phyloP scores from a whole-genome alignment of 2,329 filamentous ascomycete species.

The Exserohilum turcica region DNA sequence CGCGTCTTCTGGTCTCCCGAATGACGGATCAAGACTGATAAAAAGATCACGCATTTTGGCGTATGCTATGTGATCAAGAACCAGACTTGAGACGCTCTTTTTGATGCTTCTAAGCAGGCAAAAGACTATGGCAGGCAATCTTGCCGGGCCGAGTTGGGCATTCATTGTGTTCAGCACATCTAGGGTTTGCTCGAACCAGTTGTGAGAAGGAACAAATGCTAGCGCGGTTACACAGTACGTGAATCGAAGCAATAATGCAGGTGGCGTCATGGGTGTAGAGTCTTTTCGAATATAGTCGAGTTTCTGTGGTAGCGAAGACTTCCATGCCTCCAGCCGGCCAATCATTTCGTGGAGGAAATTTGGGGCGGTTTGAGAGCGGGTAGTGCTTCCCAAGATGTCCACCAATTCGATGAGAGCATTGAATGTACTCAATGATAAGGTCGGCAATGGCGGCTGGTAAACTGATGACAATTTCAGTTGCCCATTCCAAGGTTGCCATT shows the following conservation, averaged over 20 bases:
- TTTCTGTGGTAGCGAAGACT: constrained; percentile 29
- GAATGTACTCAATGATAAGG: constrained; percentile 58
- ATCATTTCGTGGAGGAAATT: constrained; percentile 44
- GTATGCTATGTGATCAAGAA: constrained; percentile 19
- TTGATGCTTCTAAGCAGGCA: constrained; percentile 29
- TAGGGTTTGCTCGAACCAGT: constrained; percentile 24
- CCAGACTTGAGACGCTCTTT: constrained; percentile 14
- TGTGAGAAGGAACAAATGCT: constrained; percentile 26
- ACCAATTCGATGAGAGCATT: constrained; percentile 54
- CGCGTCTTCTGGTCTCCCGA: not conserved
- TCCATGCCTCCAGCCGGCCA: constrained; percentile 48
- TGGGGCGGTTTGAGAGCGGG: constrained; percentile 20
- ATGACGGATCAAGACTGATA: constrained; percentile 18
- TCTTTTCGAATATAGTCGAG: constrained; percentile 32
- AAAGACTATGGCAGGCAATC: constrained; percentile 32
- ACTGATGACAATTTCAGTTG: constrained; percentile 45
- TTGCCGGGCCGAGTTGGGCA: constrained; percentile 27
- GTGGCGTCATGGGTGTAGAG: constrained; percentile 30
- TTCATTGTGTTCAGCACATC: constrained; percentile 29
- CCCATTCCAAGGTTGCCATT: constrained; percentile 74
- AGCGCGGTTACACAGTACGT: constrained; percentile 31
- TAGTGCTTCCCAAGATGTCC: constrained; percentile 26
- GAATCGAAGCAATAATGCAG: constrained; percentile 35
- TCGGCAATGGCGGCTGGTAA: constrained; percentile 27
- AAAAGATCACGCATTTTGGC: constrained; percentile 19